Evolutionary conservation across 345 rosid species (phyloP).

Genomic region (Gossypium raimondii): DNA sequence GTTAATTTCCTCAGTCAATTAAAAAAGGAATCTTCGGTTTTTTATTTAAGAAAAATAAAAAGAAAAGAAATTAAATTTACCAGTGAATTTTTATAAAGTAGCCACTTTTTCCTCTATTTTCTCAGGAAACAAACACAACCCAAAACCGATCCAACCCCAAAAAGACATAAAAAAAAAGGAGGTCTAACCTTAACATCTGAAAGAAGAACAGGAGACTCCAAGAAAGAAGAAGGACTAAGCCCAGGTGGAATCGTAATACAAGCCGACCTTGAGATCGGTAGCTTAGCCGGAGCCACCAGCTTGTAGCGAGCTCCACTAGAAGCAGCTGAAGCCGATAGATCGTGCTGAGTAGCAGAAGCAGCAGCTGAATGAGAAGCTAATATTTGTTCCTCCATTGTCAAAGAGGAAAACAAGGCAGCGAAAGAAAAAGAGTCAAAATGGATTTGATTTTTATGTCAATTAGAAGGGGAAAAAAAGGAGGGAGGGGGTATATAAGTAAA

Average conservation of each 20-base stretch:
- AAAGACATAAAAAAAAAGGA: not conserved
- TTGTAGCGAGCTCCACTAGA: conserved; percentile 75
- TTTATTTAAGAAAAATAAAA: not conserved
- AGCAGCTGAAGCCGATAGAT: conserved; percentile 23
- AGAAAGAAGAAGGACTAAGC: conserved; percentile 83
- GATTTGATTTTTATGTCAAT: not conserved
- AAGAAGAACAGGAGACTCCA: conserved; percentile 94
- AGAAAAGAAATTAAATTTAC: not conserved
- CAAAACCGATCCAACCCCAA: conserved; percentile 12
- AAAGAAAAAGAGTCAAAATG: conserved; percentile 13
- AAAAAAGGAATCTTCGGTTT: not conserved
- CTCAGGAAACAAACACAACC: conserved; percentile 18
- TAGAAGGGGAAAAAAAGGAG: not conserved
- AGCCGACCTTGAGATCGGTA: conserved; percentile 90
- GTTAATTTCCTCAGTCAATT: not conserved
- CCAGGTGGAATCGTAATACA: conserved; percentile 80
- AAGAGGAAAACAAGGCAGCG: not conserved
- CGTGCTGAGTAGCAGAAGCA: conserved; percentile 12
- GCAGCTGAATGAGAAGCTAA: conserved; percentile 18
- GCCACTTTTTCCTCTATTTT: conserved; percentile 20
- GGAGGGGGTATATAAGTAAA: conserved; percentile 14
- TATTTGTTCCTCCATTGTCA: conserved; percentile 32
- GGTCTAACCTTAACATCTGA: conserved; percentile 73
- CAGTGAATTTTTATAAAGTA: not conserved
- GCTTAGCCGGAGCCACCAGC: conserved; percentile 97